Percentiles rank a stretch among this genome's conserved stretches.
Conservation (phyloP, 2,329 filamentous ascomycete species). For the Penicillium sp. region DNA sequence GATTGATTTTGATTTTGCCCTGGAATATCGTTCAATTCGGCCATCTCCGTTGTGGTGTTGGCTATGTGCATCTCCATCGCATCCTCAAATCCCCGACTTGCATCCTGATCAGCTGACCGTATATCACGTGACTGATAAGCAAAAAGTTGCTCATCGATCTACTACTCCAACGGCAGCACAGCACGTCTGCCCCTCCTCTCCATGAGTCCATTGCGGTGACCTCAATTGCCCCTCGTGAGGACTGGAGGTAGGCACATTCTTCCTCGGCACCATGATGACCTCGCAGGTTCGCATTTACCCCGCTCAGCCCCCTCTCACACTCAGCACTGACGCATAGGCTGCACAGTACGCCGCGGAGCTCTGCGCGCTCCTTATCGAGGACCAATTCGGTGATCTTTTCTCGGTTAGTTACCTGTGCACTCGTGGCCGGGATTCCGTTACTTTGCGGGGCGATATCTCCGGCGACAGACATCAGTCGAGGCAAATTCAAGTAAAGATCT, state of each 20-base stretch:
- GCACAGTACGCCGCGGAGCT: constrained; percentile 75
- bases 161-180: not conserved
- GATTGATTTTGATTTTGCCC: not conserved
- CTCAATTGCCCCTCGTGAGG: constrained; percentile 70
- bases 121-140: constrained; percentile 31
- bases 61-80: not conserved
- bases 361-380: constrained; percentile 83
- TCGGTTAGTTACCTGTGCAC: constrained; percentile 65
- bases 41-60: not conserved
- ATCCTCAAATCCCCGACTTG: not conserved
- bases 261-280: constrained; percentile 60
- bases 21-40: not conserved
- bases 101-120: constrained; percentile 16
- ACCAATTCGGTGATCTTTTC: constrained; percentile 87
- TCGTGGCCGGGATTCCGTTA: not conserved
- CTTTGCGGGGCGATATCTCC: not conserved
- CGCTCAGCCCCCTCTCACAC: constrained; percentile 23
- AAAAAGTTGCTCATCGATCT: constrained; percentile 25
- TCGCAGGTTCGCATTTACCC: constrained; percentile 54
- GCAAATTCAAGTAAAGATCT: not conserved
- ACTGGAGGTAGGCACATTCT: constrained; percentile 70
- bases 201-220: constrained; percentile 60
- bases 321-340: constrained; percentile 29
- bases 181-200: constrained; percentile 10
- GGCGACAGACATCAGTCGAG: not conserved